These are phyloP conservation scores for Xylaria venustula DNA, from an alignment of 495 filamentous ascomycete species.

Conservation along the genomic window DNA sequence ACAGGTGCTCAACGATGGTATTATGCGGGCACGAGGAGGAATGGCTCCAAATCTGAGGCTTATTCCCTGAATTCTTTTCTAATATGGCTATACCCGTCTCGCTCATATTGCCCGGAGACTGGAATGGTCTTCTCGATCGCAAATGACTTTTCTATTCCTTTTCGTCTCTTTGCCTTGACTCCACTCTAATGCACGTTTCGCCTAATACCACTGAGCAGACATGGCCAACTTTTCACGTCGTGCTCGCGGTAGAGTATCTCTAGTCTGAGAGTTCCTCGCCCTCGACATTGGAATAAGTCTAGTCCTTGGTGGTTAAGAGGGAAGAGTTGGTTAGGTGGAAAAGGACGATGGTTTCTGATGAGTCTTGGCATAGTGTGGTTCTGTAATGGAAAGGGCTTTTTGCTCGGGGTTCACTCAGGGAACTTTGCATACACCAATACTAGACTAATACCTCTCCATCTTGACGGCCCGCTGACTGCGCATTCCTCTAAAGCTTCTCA, in stretches of 20 bases:
- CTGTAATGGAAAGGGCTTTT: neutral
- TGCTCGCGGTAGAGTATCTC: neutral
- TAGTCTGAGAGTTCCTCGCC: no score
- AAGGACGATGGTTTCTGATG: no score
- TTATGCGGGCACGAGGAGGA: neutral
- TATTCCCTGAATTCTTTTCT: neutral
- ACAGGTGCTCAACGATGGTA: no score
- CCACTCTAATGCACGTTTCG: no score
- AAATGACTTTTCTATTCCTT: neutral
- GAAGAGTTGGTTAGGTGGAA: no score
- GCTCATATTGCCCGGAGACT: neutral
- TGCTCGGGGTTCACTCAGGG: neutral
- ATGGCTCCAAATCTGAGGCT: neutral
- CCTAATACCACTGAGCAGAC: no score
- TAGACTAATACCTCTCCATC: neutral
- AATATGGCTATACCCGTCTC: neutral
- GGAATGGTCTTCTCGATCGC: neutral
- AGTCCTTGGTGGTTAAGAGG: no score
- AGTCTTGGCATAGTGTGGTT: neutral
- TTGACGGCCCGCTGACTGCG: neutral
- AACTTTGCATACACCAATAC: constrained; percentile 1
- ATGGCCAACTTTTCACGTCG: no score
- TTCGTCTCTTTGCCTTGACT: neutral
- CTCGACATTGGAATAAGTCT: no score
- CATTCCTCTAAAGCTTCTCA: no score